These are phyloP conservation scores for Castanopsis chinensis DNA, from an alignment of 306 rosid species.

Conservation along the genomic window DNA sequence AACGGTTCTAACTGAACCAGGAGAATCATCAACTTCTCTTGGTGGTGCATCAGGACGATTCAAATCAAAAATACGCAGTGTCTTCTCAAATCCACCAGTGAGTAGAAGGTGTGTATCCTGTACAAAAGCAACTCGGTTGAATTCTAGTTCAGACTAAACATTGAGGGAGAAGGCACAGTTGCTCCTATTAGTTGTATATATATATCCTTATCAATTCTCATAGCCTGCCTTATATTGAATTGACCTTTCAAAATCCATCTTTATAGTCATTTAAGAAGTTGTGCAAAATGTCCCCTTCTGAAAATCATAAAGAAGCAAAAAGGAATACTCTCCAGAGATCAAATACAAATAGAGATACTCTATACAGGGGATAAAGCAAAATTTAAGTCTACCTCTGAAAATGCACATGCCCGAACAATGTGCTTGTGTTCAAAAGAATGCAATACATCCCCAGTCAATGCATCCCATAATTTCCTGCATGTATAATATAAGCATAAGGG, in stretches of 20 bases:
- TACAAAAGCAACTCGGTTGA: not conserved
- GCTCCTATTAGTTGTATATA: too few relatives aligned
- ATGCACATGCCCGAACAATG: slow-evolving; percentile 94
- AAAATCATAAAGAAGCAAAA: not conserved
- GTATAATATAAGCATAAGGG: slow-evolving; percentile 10
- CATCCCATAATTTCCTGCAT: slow-evolving; percentile 98
- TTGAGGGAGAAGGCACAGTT: not conserved
- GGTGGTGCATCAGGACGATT: slow-evolving; percentile 94
- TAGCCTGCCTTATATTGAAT: too few relatives aligned
- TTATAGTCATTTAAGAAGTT: too few relatives aligned
- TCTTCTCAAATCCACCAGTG: slow-evolving; percentile 92
- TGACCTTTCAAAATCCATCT: too few relatives aligned
- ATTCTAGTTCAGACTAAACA: not conserved
- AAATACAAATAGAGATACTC: too few relatives aligned
- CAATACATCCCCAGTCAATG: slow-evolving; percentile 82
- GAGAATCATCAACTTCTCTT: slow-evolving; percentile 90
- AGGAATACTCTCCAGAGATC: too few relatives aligned
- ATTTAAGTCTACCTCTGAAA: slow-evolving; percentile 72
- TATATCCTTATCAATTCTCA: too few relatives aligned
- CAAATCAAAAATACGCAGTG: slow-evolving; percentile 86
- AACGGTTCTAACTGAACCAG: slow-evolving; percentile 93
- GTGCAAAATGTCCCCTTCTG: too few relatives aligned
- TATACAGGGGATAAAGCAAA: not conserved
- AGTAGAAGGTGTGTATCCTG: slow-evolving; percentile 89
- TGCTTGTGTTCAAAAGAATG: slow-evolving; percentile 98